Percentiles rank a stretch among this genome's conserved stretches.
Evolutionary conservation across 1,284 basidiomycete species (phyloP).

Genomic region (Xerocomus nothofagi): DNA sequence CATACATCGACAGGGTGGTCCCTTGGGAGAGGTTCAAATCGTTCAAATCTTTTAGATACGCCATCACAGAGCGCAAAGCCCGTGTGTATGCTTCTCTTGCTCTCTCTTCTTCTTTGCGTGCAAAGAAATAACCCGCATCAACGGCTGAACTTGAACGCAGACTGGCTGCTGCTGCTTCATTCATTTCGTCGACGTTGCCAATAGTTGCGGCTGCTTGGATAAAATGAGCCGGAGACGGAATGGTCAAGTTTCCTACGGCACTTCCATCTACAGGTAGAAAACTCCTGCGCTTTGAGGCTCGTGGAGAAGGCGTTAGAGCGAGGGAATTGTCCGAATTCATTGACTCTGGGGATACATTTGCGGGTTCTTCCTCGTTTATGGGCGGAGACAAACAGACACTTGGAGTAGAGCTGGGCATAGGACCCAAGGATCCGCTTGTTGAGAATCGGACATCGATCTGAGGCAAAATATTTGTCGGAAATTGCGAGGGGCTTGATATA

Average conservation of each 20-base stretch:
- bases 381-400: constrained; percentile 31
- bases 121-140: constrained; percentile 42
- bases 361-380: constrained; percentile 25
- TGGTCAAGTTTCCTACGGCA: constrained; percentile 49
- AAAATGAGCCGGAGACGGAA: constrained; percentile 64
- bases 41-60: constrained; percentile 92
- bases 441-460: constrained; percentile 72
- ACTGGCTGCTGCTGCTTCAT: constrained; percentile 31
- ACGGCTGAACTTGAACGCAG: constrained; percentile 48
- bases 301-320: constrained; percentile 45
- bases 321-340: constrained; percentile 44
- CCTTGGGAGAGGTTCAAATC: constrained; percentile 72
- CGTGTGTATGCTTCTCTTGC: constrained; percentile 68
- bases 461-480: constrained; percentile 44
- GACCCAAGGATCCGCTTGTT: constrained; percentile 57
- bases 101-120: constrained; percentile 66
- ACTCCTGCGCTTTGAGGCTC: constrained; percentile 72
- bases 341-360: constrained; percentile 2
- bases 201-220: constrained; percentile 51
- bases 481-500: constrained; percentile 25
- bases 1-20: constrained; percentile 55
- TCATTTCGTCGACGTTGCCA: constrained; percentile 43
- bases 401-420: constrained; percentile 36
- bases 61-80: constrained; percentile 88
- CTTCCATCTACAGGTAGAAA: constrained; percentile 80